Conservation (phyloP, 2,329 filamentous ascomycete species). For the Xylariaceae sp. region DNA sequence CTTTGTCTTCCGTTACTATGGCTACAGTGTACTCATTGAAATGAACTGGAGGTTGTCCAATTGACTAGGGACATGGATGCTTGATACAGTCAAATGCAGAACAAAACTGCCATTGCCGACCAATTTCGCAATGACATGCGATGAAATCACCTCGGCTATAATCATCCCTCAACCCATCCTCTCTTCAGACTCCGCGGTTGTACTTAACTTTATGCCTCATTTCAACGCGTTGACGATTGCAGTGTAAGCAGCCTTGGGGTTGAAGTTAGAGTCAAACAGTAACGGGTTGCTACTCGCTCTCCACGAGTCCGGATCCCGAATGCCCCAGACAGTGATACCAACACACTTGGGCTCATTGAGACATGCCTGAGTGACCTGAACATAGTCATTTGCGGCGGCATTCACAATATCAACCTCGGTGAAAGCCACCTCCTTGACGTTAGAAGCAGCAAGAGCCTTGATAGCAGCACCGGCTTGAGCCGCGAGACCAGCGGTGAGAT, state of each 20-base stretch:
- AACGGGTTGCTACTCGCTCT: slow-evolving; percentile 46
- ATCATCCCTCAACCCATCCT: no score
- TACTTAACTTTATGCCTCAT: no score
- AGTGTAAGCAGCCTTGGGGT: slow-evolving; percentile 49
- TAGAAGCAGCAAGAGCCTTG: slow-evolving; percentile 43
- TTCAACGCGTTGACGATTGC: slow-evolving; percentile 32
- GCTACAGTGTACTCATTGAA: no score
- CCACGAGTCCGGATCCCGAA: slow-evolving; percentile 51
- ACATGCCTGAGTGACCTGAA: slow-evolving; percentile 56
- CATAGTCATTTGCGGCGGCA: slow-evolving; percentile 54
- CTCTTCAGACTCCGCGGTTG: no score
- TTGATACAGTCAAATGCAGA: no score
- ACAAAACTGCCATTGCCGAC: no score
- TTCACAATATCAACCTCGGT: slow-evolving; percentile 63
- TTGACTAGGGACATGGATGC: no score
- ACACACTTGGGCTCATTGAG: slow-evolving; percentile 56
- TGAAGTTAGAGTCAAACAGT: slow-evolving; percentile 50
- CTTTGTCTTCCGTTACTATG: no score
- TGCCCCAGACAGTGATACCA: slow-evolving; percentile 62
- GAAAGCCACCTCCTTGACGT: slow-evolving; percentile 49
- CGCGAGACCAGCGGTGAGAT: slow-evolving; percentile 41
- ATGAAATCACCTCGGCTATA: no score
- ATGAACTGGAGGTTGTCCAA: no score
- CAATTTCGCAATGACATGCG: no score
- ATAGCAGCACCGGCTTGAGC: slow-evolving; percentile 40